Conservation (phyloP, 139 green algal species). For the Nannochloris sp. region DNA sequence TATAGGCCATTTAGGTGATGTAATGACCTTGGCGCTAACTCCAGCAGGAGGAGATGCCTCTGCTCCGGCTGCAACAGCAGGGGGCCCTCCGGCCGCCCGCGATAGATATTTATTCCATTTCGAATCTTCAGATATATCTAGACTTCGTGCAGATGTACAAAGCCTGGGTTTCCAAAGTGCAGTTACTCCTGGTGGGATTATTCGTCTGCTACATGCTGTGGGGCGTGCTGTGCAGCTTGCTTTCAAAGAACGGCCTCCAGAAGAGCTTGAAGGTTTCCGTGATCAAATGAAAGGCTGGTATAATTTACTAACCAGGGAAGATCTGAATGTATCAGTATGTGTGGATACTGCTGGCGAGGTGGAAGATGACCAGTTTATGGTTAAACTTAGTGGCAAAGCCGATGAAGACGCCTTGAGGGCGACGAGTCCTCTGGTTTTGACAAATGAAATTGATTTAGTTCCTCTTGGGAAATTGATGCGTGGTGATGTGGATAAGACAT, state of each 20-base stretch:
- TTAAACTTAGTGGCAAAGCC: slow-evolving; percentile 17
- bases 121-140: slow-evolving; percentile 55
- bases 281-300: slow-evolving; percentile 15
- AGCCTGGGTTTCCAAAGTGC: slow-evolving; percentile 44
- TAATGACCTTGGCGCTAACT: slow-evolving; percentile 46
- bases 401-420: slow-evolving; percentile 27
- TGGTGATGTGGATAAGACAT: no score
- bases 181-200: slow-evolving; percentile 42
- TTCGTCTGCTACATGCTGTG: slow-evolving; percentile 54
- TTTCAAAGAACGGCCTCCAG: slow-evolving; percentile 23
- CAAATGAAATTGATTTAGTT: slow-evolving; percentile 44
- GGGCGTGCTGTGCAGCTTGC: slow-evolving; percentile 35
- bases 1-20: slow-evolving; percentile 51
- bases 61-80: not conserved
- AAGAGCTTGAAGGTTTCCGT: not conserved
- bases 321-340: slow-evolving; percentile 51
- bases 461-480: slow-evolving; percentile 24
- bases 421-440: slow-evolving; percentile 26
- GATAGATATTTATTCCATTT: slow-evolving; percentile 47
- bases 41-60: slow-evolving; percentile 4
- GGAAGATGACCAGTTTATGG: slow-evolving; percentile 16
- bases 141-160: slow-evolving; percentile 50
- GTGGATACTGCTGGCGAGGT: slow-evolving; percentile 24
- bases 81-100: not conserved
- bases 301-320: slow-evolving; percentile 41